These are phyloP conservation scores for Phytophthora citricola DNA, from an alignment of 352 stramenopile species.

Conservation along the genomic window DNA sequence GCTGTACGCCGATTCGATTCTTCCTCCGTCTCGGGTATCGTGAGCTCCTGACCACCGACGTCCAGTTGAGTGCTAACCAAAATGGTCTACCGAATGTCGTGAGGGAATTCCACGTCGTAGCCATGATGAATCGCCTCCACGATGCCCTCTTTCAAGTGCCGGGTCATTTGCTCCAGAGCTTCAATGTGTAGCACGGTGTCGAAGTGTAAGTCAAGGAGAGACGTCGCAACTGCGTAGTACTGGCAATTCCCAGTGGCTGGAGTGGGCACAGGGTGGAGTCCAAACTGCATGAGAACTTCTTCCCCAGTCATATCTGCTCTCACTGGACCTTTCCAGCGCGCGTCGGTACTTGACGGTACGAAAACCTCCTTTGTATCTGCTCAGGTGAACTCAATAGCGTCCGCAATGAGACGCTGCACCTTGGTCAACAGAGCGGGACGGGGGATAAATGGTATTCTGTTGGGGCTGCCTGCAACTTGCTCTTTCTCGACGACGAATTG, in stretches of 20 bases:
- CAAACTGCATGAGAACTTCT: conserved; percentile 4
- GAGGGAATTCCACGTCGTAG: conserved; percentile 28
- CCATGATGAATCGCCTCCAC: conserved; percentile 9
- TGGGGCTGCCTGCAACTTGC: background rate
- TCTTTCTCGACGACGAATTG: background rate
- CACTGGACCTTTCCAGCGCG: conserved; percentile 3
- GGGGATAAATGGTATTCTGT: conserved; percentile 13
- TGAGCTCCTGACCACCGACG: conserved; percentile 7
- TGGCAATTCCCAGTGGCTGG: conserved; percentile 27
- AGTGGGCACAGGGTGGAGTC: conserved; percentile 8
- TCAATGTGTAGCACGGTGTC: conserved; percentile 9
- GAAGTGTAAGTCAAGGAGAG: conserved; percentile 11
- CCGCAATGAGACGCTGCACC: conserved; percentile 9
- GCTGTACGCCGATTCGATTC: conserved; percentile 20
- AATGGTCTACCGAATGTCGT: conserved; percentile 29
- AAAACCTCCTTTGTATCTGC: background rate
- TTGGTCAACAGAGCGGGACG: conserved; percentile 1
- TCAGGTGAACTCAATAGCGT: conserved; percentile 1
- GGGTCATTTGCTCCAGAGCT: conserved; percentile 9
- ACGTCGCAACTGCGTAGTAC: conserved; percentile 28
- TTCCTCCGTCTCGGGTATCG: conserved; percentile 5
- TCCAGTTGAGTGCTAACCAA: conserved; percentile 19
- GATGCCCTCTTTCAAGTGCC: conserved; percentile 18
- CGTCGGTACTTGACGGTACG: conserved; percentile 5
- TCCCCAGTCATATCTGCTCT: conserved; percentile 5